Conservation (phyloP, 345 rosid genomes). For the Salix viminalis region DNA sequence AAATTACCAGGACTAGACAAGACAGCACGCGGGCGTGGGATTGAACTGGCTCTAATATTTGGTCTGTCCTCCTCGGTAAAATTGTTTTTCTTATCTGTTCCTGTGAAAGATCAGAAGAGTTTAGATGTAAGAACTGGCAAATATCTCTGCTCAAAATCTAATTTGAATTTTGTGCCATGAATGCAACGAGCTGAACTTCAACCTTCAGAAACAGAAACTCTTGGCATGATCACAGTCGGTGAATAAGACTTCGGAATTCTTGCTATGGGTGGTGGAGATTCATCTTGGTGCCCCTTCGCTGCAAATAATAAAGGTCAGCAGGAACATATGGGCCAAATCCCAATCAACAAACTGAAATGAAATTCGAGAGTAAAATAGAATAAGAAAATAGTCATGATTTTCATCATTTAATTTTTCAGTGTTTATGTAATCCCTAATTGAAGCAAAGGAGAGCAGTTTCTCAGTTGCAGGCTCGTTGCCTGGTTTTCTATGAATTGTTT, state of each 20-base stretch:
- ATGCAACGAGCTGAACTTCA: neutral
- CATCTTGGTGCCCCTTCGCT: constrained; percentile 38
- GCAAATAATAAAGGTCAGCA: constrained; percentile 6
- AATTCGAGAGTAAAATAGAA: neutral
- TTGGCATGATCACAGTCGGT: constrained; percentile 15
- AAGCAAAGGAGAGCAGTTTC: neutral
- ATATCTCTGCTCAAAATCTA: neutral
- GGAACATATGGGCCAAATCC: neutral
- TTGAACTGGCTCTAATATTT: constrained; percentile 42
- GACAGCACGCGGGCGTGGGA: constrained; percentile 67
- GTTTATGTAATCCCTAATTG: neutral
- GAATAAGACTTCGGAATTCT: constrained; percentile 34
- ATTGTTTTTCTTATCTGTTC: constrained; percentile 26
- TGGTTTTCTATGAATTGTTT: neutral
- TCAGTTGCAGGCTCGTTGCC: neutral
- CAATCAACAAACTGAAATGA: neutral
- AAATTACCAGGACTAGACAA: constrained; percentile 61
- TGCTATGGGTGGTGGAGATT: constrained; percentile 27
- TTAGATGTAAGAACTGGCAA: neutral
- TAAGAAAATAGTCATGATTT: neutral
- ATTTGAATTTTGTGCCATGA: neutral
- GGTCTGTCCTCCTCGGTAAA: constrained; percentile 33
- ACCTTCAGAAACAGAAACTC: constrained; percentile 29
- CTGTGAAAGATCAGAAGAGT: constrained; percentile 17
- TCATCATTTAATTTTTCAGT: neutral